Evolutionary conservation across 371 early-diverging fungal genomes (phyloP).

Genomic region (Chytridiales sp.): DNA sequence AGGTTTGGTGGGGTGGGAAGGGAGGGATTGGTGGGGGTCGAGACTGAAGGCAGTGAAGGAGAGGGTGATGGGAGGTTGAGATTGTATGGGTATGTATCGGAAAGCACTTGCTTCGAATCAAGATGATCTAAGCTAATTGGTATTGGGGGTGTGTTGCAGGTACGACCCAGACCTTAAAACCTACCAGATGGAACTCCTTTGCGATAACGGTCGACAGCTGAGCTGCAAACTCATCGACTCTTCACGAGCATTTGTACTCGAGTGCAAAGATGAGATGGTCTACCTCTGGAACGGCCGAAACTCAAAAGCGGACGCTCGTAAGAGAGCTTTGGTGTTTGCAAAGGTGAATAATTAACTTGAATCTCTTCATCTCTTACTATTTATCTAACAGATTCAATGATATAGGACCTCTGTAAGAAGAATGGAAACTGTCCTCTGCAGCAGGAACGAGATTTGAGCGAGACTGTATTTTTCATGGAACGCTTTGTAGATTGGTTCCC

Average conservation of each 20-base stretch:
- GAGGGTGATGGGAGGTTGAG: no score
- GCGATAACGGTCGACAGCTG: constrained; percentile 17
- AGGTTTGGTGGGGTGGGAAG: no score
- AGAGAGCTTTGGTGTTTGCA: constrained; percentile 20
- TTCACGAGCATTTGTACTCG: constrained; percentile 27
- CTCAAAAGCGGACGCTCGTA: constrained; percentile 16
- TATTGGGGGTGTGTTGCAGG: background rate
- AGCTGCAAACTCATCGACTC: constrained; percentile 23
- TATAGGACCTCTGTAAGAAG: background rate
- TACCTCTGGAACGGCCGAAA: constrained; percentile 34
- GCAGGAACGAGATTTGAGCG: constrained; percentile 32
- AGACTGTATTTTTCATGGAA: constrained; percentile 38
- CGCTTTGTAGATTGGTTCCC: constrained; percentile 38
- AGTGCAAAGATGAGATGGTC: constrained; percentile 23
- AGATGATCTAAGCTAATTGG: no score
- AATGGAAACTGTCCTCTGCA: background rate
- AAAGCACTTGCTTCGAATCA: no score
- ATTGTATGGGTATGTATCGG: no score
- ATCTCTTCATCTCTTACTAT: background rate
- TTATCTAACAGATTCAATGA: background rate
- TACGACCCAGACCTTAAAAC: background rate
- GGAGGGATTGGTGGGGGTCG: background rate
- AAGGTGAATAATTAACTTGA: constrained; percentile 9
- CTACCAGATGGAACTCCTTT: background rate
- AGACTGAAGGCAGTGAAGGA: background rate